Conservation (phyloP, 345 rosid genomes). For the Eucalyptus cloeziana region DNA sequence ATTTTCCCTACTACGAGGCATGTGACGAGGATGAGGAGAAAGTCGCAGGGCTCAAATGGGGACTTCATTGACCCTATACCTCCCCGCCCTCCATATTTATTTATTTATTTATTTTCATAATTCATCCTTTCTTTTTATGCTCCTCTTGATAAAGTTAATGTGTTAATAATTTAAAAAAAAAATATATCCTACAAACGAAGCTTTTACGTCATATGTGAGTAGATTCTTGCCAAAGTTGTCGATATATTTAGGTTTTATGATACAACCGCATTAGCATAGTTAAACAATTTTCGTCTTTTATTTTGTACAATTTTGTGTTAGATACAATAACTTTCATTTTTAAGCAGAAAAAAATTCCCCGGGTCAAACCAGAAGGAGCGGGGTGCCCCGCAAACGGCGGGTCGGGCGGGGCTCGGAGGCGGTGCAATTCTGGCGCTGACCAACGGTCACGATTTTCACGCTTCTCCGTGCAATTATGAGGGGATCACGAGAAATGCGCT, state of each 20-base stretch:
- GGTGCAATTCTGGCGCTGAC: accelerated
- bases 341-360: background rate
- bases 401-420: background rate
- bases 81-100: accelerated
- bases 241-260: background rate
- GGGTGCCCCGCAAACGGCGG: background rate
- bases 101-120: too few species aligned
- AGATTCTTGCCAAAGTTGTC: background rate
- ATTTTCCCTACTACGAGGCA: accelerated
- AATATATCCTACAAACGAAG: accelerated
- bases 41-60: background rate
- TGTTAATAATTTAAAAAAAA: too few species aligned
- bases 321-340: accelerated
- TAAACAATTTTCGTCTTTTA: background rate
- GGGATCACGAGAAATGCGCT: background rate
- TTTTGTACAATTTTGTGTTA: background rate
- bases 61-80: accelerated
- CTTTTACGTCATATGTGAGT: background rate
- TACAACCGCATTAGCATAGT: background rate
- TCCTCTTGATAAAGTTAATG: too few species aligned
- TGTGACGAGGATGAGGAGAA: accelerated
- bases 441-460: background rate
- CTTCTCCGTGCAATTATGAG: background rate
- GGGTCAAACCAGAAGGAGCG: background rate
- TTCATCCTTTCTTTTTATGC: too few species aligned